These are phyloP conservation scores for Globisporangium sylvaticum DNA, from an alignment of 352 stramenopile genomes.

Conservation along the genomic window DNA sequence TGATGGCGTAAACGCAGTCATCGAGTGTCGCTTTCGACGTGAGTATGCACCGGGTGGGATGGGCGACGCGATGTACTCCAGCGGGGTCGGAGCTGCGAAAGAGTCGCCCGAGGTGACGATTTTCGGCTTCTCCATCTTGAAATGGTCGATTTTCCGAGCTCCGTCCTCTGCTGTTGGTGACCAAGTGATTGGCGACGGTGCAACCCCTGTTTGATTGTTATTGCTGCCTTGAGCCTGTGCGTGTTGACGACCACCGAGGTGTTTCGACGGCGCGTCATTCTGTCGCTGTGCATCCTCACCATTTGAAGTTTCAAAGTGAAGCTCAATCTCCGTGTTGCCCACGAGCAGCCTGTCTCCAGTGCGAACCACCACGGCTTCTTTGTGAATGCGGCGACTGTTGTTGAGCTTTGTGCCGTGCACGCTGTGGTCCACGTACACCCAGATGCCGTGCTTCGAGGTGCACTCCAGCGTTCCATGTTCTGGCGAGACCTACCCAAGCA, in stretches of 20 bases:
- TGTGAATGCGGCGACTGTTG: constrained; percentile 29
- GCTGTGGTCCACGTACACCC: constrained; percentile 82
- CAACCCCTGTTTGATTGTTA: neutral
- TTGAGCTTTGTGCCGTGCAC: constrained; percentile 43
- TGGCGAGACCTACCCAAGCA: constrained; percentile 6
- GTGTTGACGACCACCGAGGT: constrained; percentile 3
- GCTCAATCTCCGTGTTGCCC: constrained; percentile 48
- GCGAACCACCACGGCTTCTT: constrained; percentile 47
- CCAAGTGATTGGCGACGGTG: constrained; percentile 12
- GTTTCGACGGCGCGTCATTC: constrained; percentile 12
- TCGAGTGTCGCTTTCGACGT: constrained; percentile 49
- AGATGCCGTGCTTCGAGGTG: constrained; percentile 42
- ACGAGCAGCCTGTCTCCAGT: constrained; percentile 54
- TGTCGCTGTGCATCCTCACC: neutral
- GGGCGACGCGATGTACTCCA: constrained; percentile 59
- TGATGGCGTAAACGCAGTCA: constrained; percentile 25
- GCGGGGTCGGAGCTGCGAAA: constrained; percentile 20
- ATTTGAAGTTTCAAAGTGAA: constrained; percentile 24
- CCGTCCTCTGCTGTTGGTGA: neutral
- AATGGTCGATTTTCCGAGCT: neutral
- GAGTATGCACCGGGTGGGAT: constrained; percentile 33
- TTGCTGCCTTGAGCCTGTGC: neutral
- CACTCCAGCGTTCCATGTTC: constrained; percentile 53
- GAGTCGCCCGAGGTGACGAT: constrained; percentile 25
- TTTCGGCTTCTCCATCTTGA: constrained; percentile 8